These are phyloP conservation scores for Nepenthes alata DNA, from an alignment of 179 eudicot genomes.

Conservation along the genomic window DNA sequence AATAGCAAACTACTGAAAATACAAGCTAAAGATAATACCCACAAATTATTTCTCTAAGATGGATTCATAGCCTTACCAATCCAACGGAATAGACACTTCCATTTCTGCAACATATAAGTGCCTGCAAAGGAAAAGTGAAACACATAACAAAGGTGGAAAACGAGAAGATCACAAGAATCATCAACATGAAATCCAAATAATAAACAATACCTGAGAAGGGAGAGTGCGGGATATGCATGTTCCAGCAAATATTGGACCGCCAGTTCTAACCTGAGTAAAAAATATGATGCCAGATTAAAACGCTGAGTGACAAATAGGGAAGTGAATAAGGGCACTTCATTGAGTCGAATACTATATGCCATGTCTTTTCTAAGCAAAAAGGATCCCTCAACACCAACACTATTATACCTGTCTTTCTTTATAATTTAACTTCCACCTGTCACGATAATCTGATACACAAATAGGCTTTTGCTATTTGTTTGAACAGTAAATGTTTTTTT, in stretches of 20 bases:
- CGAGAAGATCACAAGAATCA: background rate
- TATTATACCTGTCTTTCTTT: no score
- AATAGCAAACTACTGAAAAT: background rate
- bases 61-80: conserved; percentile 20
- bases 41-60: background rate
- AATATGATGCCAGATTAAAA: background rate
- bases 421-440: no score
- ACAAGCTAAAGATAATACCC: background rate
- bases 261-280: conserved; percentile 29
- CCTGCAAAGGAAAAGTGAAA: conserved; percentile 21
- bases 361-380: no score
- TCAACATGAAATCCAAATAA: background rate
- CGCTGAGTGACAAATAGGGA: no score
- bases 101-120: conserved; percentile 64
- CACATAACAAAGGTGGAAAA: background rate
- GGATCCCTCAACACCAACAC: no score
- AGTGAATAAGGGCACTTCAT: no score
- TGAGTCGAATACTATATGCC: no score
- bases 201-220: conserved; percentile 34
- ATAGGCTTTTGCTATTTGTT: no score
- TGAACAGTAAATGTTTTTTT: no score
- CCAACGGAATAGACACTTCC: conserved; percentile 63
- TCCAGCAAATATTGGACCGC: conserved; percentile 90
- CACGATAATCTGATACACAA: no score
- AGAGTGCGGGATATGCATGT: conserved; percentile 41